phyloP scores from a whole-genome alignment of 1,284 basidiomycete genomes.

The Sporisorium sorghi region DNA sequence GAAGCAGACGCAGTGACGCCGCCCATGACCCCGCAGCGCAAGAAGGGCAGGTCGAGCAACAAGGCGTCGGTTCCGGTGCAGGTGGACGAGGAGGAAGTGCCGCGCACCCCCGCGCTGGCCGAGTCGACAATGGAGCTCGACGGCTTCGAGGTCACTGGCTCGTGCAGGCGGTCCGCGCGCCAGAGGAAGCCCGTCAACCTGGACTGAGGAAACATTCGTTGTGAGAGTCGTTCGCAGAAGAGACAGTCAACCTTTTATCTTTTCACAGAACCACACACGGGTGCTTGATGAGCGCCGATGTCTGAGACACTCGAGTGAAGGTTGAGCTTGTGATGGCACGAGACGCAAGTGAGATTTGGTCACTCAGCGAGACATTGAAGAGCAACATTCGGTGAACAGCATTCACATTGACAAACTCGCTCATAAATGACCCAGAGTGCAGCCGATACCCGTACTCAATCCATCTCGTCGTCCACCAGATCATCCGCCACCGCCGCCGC shows the following conservation, averaged over 20 bases:
- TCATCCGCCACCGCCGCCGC: slow-evolving; percentile 32
- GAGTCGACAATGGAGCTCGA: slow-evolving; percentile 31
- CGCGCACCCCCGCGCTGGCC: background rate
- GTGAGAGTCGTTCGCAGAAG: no score
- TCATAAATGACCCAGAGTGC: background rate
- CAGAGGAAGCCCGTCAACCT: slow-evolving; percentile 37
- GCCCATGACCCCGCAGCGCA: slow-evolving; percentile 24
- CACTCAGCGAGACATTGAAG: no score
- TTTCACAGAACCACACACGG: no score
- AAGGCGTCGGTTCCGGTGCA: background rate
- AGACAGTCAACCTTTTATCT: no score
- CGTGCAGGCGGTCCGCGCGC: slow-evolving; percentile 24
- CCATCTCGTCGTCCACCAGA: slow-evolving; percentile 53
- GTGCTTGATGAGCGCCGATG: no score
- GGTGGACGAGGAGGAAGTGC: background rate
- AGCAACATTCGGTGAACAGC: no score
- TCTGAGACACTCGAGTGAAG: no score
- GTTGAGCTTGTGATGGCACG: no score
- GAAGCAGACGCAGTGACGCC: slow-evolving; percentile 5
- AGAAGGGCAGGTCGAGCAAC: slow-evolving; percentile 1
- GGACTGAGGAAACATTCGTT: slow-evolving; percentile 12
- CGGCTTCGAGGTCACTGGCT: slow-evolving; percentile 30
- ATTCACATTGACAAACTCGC: no score
- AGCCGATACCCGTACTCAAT: slow-evolving; percentile 11
- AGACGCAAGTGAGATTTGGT: no score